Conservation (phyloP, 75 land plant species). For the Picea glauca region DNA sequence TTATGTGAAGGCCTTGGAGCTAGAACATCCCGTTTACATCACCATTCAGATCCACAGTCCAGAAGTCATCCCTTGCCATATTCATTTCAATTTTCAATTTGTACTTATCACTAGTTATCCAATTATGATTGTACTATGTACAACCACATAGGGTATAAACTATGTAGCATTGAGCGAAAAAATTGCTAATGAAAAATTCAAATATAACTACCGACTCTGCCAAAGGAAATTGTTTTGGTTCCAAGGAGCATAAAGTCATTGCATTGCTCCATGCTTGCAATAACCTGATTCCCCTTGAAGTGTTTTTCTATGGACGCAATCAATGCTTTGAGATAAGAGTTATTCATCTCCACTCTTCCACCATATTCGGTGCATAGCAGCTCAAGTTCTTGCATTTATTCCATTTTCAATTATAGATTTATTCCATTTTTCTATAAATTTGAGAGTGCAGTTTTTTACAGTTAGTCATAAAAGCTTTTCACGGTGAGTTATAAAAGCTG, state of each 20-base stretch:
- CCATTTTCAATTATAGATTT: too few relatives aligned
- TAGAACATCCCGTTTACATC: constrained; percentile 35
- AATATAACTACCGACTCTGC: constrained; percentile 47
- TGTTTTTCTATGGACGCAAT: constrained; percentile 33
- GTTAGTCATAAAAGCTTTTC: too few relatives aligned
- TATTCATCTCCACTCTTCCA: constrained; percentile 57
- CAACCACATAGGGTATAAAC: too few relatives aligned
- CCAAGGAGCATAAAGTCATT: constrained; percentile 63
- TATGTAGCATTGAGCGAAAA: not conserved
- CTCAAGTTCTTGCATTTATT: constrained; percentile 32
- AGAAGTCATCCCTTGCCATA: constrained; percentile 54
- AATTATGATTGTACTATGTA: too few relatives aligned
- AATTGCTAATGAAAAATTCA: not conserved
- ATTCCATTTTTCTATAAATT: too few relatives aligned
- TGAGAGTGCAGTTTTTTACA: too few relatives aligned
- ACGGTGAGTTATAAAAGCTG: too few relatives aligned
- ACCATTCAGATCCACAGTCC: constrained; percentile 58
- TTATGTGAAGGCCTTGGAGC: constrained; percentile 61
- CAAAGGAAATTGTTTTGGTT: constrained; percentile 42
- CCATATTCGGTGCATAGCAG: constrained; percentile 44
- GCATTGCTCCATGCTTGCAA: constrained; percentile 66
- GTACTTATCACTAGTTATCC: too few relatives aligned
- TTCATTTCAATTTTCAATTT: too few relatives aligned
- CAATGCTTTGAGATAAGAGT: constrained; percentile 48
- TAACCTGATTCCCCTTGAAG: constrained; percentile 47